phyloP scores from a whole-genome alignment of 2,329 filamentous ascomycete species.

The Penicillium polonicum region DNA sequence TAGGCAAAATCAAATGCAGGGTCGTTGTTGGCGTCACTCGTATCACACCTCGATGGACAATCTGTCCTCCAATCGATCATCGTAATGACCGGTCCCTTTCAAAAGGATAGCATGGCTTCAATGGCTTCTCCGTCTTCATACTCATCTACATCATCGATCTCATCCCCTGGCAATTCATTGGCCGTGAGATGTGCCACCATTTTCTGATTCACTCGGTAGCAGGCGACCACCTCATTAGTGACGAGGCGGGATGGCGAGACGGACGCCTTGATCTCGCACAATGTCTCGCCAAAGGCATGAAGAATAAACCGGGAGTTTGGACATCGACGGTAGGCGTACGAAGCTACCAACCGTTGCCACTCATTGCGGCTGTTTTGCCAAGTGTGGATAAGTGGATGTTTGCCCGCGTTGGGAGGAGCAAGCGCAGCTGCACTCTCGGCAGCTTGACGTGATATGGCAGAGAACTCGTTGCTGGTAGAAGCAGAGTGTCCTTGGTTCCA shows the following conservation, averaged over 20 bases:
- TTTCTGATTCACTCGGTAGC: conserved; percentile 36
- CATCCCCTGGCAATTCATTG: conserved; percentile 19
- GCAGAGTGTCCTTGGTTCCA: conserved; percentile 20
- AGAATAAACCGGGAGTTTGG: conserved; percentile 27
- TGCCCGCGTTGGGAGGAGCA: conserved; percentile 27
- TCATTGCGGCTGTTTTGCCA: conserved; percentile 36
- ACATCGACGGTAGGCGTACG: conserved; percentile 34
- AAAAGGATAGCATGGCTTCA: conserved; percentile 27
- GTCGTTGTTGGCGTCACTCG: not conserved
- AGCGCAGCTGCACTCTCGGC: conserved; percentile 33
- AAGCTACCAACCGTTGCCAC: conserved; percentile 41
- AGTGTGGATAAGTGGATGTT: conserved; percentile 36
- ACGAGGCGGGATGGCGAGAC: conserved; percentile 27
- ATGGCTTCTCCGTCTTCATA: conserved; percentile 34
- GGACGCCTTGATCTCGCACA: conserved; percentile 36
- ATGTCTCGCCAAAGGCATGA: conserved; percentile 35
- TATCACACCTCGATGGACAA: conserved; percentile 28
- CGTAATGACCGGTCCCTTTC: conserved; percentile 15
- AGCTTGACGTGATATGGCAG: conserved; percentile 26
- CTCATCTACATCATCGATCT: conserved; percentile 18
- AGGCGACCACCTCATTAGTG: conserved; percentile 29
- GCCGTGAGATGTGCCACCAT: conserved; percentile 28
- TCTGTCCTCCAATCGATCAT: conserved; percentile 24
- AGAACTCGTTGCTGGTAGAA: conserved; percentile 18
- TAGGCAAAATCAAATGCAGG: conserved; percentile 12